phyloP scores from a whole-genome alignment of 257 asterid genomes.

The Anisodus acutangulus region DNA sequence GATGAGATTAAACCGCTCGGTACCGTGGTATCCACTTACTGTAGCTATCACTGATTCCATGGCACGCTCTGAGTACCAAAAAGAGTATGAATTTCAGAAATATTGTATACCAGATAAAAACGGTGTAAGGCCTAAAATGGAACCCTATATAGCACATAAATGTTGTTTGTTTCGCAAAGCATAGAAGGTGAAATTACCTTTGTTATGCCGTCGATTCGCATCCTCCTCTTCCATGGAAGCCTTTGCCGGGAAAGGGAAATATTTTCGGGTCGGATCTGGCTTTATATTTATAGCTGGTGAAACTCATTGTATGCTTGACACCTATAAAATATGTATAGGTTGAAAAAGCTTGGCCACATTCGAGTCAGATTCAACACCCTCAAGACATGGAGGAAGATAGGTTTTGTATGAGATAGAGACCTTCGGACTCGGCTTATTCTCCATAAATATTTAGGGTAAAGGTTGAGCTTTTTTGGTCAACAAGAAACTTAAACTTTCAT shows the following conservation, averaged over 20 bases:
- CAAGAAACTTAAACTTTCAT: too few relatives aligned
- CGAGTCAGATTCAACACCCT: too few relatives aligned
- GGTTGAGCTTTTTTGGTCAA: too few relatives aligned
- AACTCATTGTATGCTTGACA: too few relatives aligned
- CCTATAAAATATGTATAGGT: too few relatives aligned
- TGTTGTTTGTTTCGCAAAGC: background rate
- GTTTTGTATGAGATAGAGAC: too few relatives aligned
- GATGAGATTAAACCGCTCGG: conserved; percentile 51
- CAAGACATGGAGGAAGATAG: too few relatives aligned
- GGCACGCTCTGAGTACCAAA: background rate
- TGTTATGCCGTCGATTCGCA: conserved; percentile 32
- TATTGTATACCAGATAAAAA: background rate
- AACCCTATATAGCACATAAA: conserved; percentile 6
- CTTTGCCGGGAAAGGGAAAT: conserved; percentile 57
- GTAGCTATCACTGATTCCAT: conserved; percentile 74
- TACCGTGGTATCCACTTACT: conserved; percentile 51
- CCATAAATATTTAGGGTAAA: too few relatives aligned
- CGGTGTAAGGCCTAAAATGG: background rate
- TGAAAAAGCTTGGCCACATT: too few relatives aligned
- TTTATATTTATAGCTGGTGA: too few relatives aligned
- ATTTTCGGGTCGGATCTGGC: conserved; percentile 27
- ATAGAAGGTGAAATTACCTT: conserved; percentile 40
- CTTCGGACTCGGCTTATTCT: too few relatives aligned
- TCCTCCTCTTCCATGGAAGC: conserved; percentile 46
- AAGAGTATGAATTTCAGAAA: background rate